These are phyloP conservation scores for Termitomyces titanicus DNA, from an alignment of 768 basidiomycete genomes.

Conservation along the genomic window DNA sequence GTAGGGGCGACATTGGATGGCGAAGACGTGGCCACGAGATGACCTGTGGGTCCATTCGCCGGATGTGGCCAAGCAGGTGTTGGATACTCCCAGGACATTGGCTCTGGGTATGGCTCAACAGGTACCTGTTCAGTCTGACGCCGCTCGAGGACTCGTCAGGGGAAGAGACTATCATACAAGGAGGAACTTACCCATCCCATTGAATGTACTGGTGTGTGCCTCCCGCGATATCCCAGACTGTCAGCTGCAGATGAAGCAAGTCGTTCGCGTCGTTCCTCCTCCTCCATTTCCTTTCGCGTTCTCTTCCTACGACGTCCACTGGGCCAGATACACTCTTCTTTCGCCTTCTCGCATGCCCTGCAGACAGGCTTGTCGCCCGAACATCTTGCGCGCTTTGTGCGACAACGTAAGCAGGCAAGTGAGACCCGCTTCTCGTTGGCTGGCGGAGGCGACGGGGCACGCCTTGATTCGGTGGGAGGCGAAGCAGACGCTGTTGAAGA, in stretches of 20 bases:
- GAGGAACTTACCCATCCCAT: constrained; percentile 1
- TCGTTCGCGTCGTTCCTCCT: constrained; percentile 11
- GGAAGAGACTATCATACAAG: background rate
- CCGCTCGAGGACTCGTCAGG: background rate
- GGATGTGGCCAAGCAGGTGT: constrained; percentile 4
- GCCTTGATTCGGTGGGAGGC: background rate
- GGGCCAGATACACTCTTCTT: constrained; percentile 13
- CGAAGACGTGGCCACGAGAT: background rate
- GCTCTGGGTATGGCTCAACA: background rate
- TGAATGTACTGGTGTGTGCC: background rate
- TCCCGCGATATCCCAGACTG: constrained; percentile 6
- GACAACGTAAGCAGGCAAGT: constrained; percentile 14
- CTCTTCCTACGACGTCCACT: constrained; percentile 13
- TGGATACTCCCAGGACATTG: constrained; percentile 8
- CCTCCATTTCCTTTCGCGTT: constrained; percentile 14
- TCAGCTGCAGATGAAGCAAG: constrained; percentile 10
- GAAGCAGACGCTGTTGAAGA: constrained; percentile 5
- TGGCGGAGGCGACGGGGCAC: background rate
- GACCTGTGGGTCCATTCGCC: background rate
- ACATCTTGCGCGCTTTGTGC: constrained; percentile 14
- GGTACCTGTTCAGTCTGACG: background rate
- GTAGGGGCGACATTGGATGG: background rate
- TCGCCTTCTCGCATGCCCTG: constrained; percentile 12
- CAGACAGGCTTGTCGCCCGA: constrained; percentile 15
- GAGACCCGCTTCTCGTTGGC: constrained; percentile 15